Base-by-base conservation (phyloP, 345 rosid genomes). In the Populus tremula region DNA sequence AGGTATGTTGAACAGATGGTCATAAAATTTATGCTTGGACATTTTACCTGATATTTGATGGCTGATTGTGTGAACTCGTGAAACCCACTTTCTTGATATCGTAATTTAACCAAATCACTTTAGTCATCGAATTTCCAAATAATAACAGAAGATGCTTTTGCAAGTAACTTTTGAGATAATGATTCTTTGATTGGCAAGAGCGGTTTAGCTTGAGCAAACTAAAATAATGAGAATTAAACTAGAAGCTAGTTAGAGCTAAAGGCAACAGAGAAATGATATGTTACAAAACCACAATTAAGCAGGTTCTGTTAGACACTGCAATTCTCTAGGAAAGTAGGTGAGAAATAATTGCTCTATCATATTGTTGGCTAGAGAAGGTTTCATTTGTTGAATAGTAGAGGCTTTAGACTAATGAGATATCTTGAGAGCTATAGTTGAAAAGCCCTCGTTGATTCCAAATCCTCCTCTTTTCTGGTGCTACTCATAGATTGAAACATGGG, bases 1-100 rank as follows among this genome's bases (percentile, higher is more conserved):
- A 91, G 96, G 99, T 94, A 78, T 77, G 84, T 76, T 68, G 69
- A 18, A 72, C 29, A 5, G 8, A 11, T 47, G 62, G 54, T 74
- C 33, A n/a, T 54, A 65, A 25, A 64, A 47, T n/a, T 38, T 62
- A 27, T 76, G 21, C 20, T 33, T 27, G 36, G 25, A 6, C 25
- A 53, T n/a, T 61, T 71, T 31, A 29, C 65, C 54, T 73, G 72
- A n/a, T 13, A 49, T 38, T 38, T 67, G 31, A 12, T 31, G 27
- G 54, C n/a, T 78, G 59, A 20, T 67, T 2, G 43, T 23, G 11
- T 56, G 63, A 56, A n/a, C 63, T 56, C 1, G 29, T n/a, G 27
- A 10, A n/a, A 23, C 13, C 27, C 63, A 3, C 63, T 56, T 50
- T 18, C n/a, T 18, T 56, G 8, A 56, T n/a, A n/a, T 21, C 1